Evolutionary conservation across 176 grass and related monocot genomes (phyloP), one percentile per base, ranked within the genome.

Genomic region (Carex cristatella): DNA sequence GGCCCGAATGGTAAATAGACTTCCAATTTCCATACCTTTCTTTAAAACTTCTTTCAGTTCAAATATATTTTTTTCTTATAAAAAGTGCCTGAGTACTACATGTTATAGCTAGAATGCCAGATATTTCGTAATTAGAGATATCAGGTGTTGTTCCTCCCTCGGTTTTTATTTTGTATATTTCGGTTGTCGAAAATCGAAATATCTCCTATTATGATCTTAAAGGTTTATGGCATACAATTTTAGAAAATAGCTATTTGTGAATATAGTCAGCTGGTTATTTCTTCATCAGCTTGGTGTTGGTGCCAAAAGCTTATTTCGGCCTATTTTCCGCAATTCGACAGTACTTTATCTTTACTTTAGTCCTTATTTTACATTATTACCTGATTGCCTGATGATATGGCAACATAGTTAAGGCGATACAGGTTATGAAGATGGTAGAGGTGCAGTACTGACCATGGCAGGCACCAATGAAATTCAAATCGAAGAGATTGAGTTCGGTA

Each of bases 311-410:
- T 32, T 56, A 31, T 7, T 55, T 53, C 32, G 2, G 23, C 46
- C 9, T 53, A 62, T 77, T 77, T 77, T 38, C 11, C 1, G 1
- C 10, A 14, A 13, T 56, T 54, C 11, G 5, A 32, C n/a, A 56
- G 7, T 77, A 56, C 1, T 55, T 77, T 56, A 30, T 55, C 12
- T 56, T 30, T 76, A 28, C 12, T 15, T 18, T 15, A 42, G 15
- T 7, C 48, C 49, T 54, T 32, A 56, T 78, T 78, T 8, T 78
- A 55, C 72, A 78, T 78, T 4, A 78, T 78, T 58, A 78, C 48
- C 57, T 78, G 28, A 78, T 78, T 78, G 74, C 48, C 74, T 78
- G 13, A 78, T 35, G 28, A 78, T 78, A 33, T 78, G 74, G 74
- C 51, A 78, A 78, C 74, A 57, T 18, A 78, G 74, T 78, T 28